Evolutionary conservation across 768 basidiomycete species (phyloP).

Genomic region (Cystobasidium ongulense): DNA sequence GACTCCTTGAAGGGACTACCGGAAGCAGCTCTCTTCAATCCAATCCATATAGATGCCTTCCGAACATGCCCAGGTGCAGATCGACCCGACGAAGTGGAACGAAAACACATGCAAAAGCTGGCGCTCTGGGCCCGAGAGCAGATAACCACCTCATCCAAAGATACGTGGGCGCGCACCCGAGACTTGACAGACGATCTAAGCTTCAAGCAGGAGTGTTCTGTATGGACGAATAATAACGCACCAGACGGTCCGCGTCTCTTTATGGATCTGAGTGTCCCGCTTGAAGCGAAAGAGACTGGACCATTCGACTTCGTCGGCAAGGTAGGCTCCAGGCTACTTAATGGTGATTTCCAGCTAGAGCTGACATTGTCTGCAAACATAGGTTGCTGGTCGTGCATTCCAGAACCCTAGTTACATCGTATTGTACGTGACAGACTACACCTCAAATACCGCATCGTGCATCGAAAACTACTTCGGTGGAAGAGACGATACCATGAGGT

Average conservation of each 20-base stretch:
- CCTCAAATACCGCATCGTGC: background rate
- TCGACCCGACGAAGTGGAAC: background rate
- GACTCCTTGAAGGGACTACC: background rate
- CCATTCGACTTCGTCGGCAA: background rate
- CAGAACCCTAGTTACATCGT: background rate
- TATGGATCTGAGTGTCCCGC: background rate
- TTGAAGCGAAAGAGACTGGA: background rate
- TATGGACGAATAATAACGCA: background rate
- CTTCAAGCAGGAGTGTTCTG: background rate
- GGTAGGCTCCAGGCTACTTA: background rate
- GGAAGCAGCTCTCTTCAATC: background rate
- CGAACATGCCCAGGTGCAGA: background rate
- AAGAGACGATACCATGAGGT: background rate
- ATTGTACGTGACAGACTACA: background rate
- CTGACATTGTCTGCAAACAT: no score
- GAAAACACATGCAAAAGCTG: background rate
- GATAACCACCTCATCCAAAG: background rate
- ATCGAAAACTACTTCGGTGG: background rate
- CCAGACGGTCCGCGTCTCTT: background rate
- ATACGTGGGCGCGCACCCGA: background rate
- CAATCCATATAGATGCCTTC: background rate
- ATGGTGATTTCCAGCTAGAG: no score
- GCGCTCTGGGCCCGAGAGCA: background rate
- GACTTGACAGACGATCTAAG: background rate
- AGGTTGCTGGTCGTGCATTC: background rate